phyloP scores from a whole-genome alignment of 345 rosid species.

The Chamaenerion angustifolium region DNA sequence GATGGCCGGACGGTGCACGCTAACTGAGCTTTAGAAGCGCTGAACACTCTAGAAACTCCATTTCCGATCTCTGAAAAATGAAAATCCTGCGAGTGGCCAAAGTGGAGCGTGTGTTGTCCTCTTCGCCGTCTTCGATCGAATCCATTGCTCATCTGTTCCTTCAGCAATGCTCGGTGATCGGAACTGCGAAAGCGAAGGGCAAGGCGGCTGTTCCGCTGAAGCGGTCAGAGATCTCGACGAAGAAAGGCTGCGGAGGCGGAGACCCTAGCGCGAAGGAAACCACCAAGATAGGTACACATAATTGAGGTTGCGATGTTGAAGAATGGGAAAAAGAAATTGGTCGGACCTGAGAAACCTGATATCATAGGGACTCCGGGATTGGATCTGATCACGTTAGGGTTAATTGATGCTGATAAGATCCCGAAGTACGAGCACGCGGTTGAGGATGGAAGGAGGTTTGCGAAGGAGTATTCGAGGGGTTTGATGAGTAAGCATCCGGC shows the following conservation, averaged over 20 bases:
- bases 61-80: background rate
- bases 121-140: constrained; percentile 7
- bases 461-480: constrained; percentile 74
- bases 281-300: constrained; percentile 35
- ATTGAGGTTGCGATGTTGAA: constrained; percentile 54
- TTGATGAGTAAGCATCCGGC: constrained; percentile 71
- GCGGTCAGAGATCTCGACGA: constrained; percentile 35
- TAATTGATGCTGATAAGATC: constrained; percentile 58
- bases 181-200: constrained; percentile 56
- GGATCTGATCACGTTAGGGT: constrained; percentile 57
- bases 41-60: constrained; percentile 1
- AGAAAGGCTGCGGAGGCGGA: constrained; percentile 26
- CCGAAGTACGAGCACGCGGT: constrained; percentile 74
- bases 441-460: constrained; percentile 70
- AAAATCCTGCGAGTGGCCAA: constrained; percentile 25
- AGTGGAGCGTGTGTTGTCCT: constrained; percentile 6
- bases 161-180: constrained; percentile 41
- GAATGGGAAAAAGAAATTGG: constrained; percentile 36
- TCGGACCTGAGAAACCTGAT: constrained; percentile 47
- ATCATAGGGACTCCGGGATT: constrained; percentile 59
- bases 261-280: constrained; percentile 17
- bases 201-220: constrained; percentile 41
- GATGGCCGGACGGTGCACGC: too few relatives aligned
- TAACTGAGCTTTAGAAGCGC: too few relatives aligned
- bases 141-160: constrained; percentile 16